Base-by-base conservation (phyloP, 2,329 filamentous ascomycete species). In the Leptographium lundbergii region DNA sequence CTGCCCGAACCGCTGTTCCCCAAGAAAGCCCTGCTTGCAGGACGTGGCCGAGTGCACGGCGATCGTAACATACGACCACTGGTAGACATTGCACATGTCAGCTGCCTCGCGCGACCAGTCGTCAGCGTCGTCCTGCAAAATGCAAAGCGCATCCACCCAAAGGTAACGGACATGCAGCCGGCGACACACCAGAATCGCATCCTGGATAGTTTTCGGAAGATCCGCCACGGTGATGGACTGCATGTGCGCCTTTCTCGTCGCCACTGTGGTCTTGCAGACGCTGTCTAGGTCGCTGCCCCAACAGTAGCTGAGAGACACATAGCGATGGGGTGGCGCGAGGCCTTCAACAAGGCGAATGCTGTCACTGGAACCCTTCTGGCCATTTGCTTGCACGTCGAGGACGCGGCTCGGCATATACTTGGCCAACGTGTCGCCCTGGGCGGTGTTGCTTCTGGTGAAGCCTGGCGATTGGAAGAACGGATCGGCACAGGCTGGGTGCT, bases 81-180 rank as follows among this genome's bases (percentile, higher is more conserved):
- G 50, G 57, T 59, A 62, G 24, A 62, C 45, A 29, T 57, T 32
- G 48, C 27, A 34, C 60, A 61, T 61, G n/a, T 45, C 17, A 9
- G 56, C 32, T 0, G 56, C 58, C 56, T 61, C 58, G n/a, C 51
- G 45, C 22, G 22, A n/a, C 60, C 56, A 58, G 34, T 62, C 59
- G 45, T 48, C 55, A 3, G 11, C 22, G 55, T 54, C 54, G 39
- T 58, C 48, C 54, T 64, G 63, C 51, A 61, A 54, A 19, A 64
- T 63, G 57, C 63, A 64, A 17, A 64, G 57, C 1, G 60, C 59
- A 22, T 64, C 62, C 9, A 64, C 45, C 61, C 62, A 64, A 4
- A 64, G 58, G 45, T 64, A 64, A 19, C 57, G 57, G 3, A 63
- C 11, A 19, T 57, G 54, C 19, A 63, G 39, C 27, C 36, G 25